Base-by-base conservation (phyloP, 1,139 yeast genomes). In the Spathaspora sp. region DNA sequence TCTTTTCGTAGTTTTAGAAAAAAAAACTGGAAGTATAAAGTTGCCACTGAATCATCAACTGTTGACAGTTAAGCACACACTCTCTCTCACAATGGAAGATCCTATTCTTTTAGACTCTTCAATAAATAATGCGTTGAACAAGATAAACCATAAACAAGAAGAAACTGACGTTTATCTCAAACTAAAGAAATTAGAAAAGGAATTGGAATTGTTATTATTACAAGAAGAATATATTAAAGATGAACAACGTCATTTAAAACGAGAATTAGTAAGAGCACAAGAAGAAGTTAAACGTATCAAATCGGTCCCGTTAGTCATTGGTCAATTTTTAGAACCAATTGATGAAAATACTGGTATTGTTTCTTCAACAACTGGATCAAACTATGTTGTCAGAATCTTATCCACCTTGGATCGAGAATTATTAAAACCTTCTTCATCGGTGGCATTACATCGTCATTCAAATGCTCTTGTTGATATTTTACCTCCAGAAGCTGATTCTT, bases 401-500 rank as follows among this genome's bases (percentile, higher is more conserved):
- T 89, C 97, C 11, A 93, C 99, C 0, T 78, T 95, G 55, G 99
- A 95, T 63, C 81, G 98, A 53, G 99, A 95, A 68, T 76, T 93
- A 55, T 80, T 95, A 62, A 93, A 95, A 67, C 95, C 98, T 13
- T 87, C 96, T 5, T 87, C 96, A 27, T 88, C 97, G 6, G 99
- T 95, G 41, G 99, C 99, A 1, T 78, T 95, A 57, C 99, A 95
- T 66, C 96, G 99, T 64, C 98, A 95, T 70, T 91, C 98, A 11
- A 95, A 93, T 65, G 97, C 99, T 3, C 76, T 95, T 56, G 99
- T 95, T 44, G 99, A 93, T 65, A 93, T 95, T 49, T 74, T 95
- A 60, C 99, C 99, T 25, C 99, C 99, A 29, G 99, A 95, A 75
- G 98, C 99, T 0, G 99, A 95, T 63, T 90, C 98, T 1, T 85